Evolutionary conservation across 805 yeast species (phyloP).

Genomic region (Maudiozyma barnettii): DNA sequence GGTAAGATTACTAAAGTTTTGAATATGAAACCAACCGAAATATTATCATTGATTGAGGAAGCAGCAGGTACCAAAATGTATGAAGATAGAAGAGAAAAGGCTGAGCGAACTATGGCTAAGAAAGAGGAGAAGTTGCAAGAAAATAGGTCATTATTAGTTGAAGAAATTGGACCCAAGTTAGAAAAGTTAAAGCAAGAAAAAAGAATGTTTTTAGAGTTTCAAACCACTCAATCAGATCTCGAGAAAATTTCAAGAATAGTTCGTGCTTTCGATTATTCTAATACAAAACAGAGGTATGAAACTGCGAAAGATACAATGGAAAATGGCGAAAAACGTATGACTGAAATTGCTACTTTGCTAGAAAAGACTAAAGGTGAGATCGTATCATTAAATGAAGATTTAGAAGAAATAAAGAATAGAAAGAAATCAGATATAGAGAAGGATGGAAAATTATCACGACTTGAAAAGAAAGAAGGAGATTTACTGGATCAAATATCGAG

Average conservation of each 20-base stretch:
- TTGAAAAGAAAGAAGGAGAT: conserved; percentile 49
- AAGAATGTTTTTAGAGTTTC: conserved; percentile 73
- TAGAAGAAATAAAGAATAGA: conserved; percentile 41
- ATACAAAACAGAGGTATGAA: conserved; percentile 33
- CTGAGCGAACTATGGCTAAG: conserved; percentile 83
- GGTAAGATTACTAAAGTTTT: conserved; percentile 95
- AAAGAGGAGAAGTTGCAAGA: conserved; percentile 79
- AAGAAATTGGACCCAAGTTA: conserved; percentile 89
- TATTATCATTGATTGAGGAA: conserved; percentile 85
- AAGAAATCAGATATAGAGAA: conserved; percentile 50
- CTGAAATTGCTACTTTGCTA: conserved; percentile 35
- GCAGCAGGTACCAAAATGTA: conserved; percentile 97
- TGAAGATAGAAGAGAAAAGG: conserved; percentile 87
- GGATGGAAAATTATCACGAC: conserved; percentile 49
- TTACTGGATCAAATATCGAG: conserved; percentile 59
- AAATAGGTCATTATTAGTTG: conserved; percentile 59
- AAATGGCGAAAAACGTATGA: conserved; percentile 34
- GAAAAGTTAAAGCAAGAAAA: conserved; percentile 75
- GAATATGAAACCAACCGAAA: conserved; percentile 91
- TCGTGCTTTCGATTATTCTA: conserved; percentile 62
- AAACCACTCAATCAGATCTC: conserved; percentile 69
- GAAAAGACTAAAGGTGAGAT: conserved; percentile 48
- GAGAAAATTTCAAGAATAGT: conserved; percentile 68
- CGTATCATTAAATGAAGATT: conserved; percentile 47
- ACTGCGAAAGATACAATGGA: conserved; percentile 37